Evolutionary conservation across 306 rosid genomes (phyloP).

Genomic region (Cicer judaicum): DNA sequence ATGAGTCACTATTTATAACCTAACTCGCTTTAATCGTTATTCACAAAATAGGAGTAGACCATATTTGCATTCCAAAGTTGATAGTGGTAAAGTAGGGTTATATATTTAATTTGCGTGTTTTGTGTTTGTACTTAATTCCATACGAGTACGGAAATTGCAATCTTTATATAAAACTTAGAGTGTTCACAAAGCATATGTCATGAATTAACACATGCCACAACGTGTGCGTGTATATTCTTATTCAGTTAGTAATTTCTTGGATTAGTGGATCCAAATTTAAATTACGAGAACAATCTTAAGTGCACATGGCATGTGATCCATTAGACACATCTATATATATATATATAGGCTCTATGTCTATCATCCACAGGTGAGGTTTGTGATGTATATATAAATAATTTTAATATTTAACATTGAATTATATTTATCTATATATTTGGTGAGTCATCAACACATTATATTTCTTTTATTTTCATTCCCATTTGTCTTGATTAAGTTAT

Average conservation of each 20-base stretch:
- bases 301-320: slow-evolving; percentile 45
- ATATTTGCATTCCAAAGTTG: slow-evolving; percentile 36
- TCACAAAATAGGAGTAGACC: slow-evolving; percentile 22
- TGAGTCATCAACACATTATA: too few species aligned
- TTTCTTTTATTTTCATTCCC: too few species aligned
- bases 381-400: too few species aligned
- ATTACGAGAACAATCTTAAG: slow-evolving; percentile 22
- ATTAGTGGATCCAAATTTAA: slow-evolving; percentile 30
- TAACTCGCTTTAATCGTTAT: too few species aligned
- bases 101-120: not conserved
- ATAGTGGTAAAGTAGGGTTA: slow-evolving; percentile 13
- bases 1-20: too few species aligned
- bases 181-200: slow-evolving; percentile 40
- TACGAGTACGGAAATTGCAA: slow-evolving; percentile 48
- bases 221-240: slow-evolving; percentile 44
- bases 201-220: slow-evolving; percentile 48
- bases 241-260: slow-evolving; percentile 32
- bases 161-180: slow-evolving; percentile 29
- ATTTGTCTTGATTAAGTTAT: too few species aligned
- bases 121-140: slow-evolving; percentile 44
- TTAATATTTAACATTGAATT: too few species aligned
- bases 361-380: too few species aligned
- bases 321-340: too few species aligned
- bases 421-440: too few species aligned
- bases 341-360: too few species aligned